Percentiles rank a stretch among this genome's conserved stretches.
Conservation (phyloP, 345 rosid species). For the Ailanthus altissimus region DNA sequence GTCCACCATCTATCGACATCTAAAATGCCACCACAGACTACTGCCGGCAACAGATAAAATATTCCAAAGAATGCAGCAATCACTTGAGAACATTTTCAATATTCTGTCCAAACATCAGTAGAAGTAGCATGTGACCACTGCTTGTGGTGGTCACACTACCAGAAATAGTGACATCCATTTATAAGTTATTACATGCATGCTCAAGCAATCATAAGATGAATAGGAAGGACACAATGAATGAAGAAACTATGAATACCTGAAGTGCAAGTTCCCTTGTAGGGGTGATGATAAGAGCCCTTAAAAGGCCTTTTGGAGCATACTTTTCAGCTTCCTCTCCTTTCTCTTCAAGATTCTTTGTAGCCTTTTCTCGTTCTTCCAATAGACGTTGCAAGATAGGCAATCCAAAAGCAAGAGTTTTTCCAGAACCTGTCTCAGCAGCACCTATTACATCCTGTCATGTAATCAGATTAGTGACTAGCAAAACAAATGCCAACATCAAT, state of each 20-base stretch:
- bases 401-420: constrained; percentile 98
- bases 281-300: constrained; percentile 89
- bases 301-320: constrained; percentile 64
- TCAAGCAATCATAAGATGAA: constrained; percentile 16
- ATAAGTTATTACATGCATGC: neutral
- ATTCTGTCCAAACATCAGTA: neutral
- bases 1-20: neutral
- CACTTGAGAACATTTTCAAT: neutral
- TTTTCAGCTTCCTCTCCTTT: constrained; percentile 64
- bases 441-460: constrained; percentile 82
- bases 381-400: constrained; percentile 92
- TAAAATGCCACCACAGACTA: neutral
- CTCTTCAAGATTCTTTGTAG: constrained; percentile 42
- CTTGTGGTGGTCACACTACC: neutral
- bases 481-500: constrained; percentile 8
- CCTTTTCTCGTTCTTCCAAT: constrained; percentile 80
- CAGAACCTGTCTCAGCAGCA: constrained; percentile 98
- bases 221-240: neutral
- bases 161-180: neutral
- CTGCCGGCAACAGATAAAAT: neutral
- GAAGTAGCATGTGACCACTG: neutral
- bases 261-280: constrained; percentile 96
- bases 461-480: constrained; percentile 12
- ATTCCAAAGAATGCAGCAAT: neutral
- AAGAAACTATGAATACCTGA: constrained; percentile 55